Evolutionary conservation across 192 early-diverging fungal species (phyloP), one percentile per base, ranked within the genome.

Genomic region (Cetraspora pellucida): DNA sequence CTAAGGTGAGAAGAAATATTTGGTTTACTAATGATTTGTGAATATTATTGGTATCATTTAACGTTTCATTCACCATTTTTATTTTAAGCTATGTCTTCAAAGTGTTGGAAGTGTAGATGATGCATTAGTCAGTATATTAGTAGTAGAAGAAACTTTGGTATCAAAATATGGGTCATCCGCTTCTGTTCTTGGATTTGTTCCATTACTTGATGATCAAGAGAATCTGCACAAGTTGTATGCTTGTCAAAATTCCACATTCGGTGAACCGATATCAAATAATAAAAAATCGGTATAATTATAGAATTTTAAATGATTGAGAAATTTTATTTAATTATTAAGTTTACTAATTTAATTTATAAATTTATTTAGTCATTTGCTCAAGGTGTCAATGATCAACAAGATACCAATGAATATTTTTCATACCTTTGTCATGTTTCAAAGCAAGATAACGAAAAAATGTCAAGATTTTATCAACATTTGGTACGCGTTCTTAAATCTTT

Each of bases 391-490:
- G 13, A 60, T 13, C 8, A 13, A 6, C 17, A 64, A 2, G 61
- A 37, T 37, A 1, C 37, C 7, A 64, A 6, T n/a, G 31, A 65
- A 54, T 65, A 43, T 44, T n/a, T 28, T 37, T 37, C 27, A 52
- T 52, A n/a, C 10, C 27, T 71, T n/a, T 30, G 49, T 30, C 6
- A 71, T 54, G 5, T 71, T n/a, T 49, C 69, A 27, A 71, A 50
- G 31, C 10, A 25, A 6, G 52, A 72, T 45, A 52, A 72, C 23
- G 31, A 58, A 30, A 6, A 72, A 58, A 72, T 72, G 71, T 8
- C 54, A 72, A 72, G 57, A 31, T 57, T 72, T 30, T 72, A 58
- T 58, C 71, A 72, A 72, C 54, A 72, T 72, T 57, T 72, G 19
- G 8, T 52, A 31, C 69, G 69, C 8, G 17, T 72, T 43, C 57